Evolutionary conservation across 495 filamentous ascomycete genomes (phyloP).

Genomic region (Aspergillus sclerotioniger): DNA sequence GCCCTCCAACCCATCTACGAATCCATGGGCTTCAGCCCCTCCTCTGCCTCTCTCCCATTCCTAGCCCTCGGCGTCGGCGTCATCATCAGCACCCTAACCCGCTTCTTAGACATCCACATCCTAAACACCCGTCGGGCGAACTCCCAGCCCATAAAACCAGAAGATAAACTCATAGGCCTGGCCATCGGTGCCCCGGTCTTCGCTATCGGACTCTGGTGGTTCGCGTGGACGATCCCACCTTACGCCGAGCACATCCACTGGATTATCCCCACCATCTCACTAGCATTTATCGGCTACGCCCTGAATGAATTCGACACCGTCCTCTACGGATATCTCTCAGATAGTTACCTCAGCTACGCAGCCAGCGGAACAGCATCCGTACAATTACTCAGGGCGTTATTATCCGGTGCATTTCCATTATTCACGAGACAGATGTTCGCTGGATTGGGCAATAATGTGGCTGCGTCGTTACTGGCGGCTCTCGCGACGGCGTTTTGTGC

Average conservation of each 20-base stretch:
- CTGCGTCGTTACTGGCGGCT: slow-evolving; percentile 35
- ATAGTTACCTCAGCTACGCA: slow-evolving; percentile 44
- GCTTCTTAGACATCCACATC: slow-evolving; percentile 31
- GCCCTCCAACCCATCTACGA: slow-evolving; percentile 4
- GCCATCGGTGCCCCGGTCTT: slow-evolving; percentile 39
- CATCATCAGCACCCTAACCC: slow-evolving; percentile 27
- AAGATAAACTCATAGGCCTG: slow-evolving; percentile 46
- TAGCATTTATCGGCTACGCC: slow-evolving; percentile 43
- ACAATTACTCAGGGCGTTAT: slow-evolving; percentile 33
- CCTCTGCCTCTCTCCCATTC: slow-evolving; percentile 36
- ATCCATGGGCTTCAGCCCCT: slow-evolving; percentile 22
- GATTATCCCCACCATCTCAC: slow-evolving; percentile 33
- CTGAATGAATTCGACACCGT: slow-evolving; percentile 44
- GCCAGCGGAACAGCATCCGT: slow-evolving; percentile 43
- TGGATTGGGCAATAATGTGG: slow-evolving; percentile 37
- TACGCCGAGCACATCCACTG: slow-evolving; percentile 23
- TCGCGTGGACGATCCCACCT: slow-evolving; percentile 47
- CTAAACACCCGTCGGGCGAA: slow-evolving; percentile 15
- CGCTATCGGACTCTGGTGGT: slow-evolving; percentile 40
- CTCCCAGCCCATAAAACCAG: slow-evolving; percentile 22
- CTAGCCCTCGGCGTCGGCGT: slow-evolving; percentile 38
- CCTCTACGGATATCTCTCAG: slow-evolving; percentile 45
- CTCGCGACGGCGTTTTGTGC: slow-evolving; percentile 40
- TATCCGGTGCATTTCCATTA: slow-evolving; percentile 41
- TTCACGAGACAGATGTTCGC: slow-evolving; percentile 40